Percentiles rank a stretch among this genome's conserved stretches.
Conservation (phyloP, 306 rosid genomes). For the Medicago arabica region DNA sequence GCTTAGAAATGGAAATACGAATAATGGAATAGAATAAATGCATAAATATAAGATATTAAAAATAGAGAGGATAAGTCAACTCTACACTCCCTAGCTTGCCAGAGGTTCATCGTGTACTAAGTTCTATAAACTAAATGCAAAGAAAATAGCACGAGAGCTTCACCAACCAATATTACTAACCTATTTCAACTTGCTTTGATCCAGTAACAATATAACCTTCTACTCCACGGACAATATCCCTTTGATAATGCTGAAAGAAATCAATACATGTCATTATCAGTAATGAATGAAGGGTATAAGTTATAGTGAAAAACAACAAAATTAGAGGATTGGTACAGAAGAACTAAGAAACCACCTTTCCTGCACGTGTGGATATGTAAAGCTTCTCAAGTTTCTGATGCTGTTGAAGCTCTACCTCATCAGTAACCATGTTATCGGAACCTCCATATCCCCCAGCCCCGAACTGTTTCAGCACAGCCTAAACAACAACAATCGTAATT, state of each 20-base stretch:
- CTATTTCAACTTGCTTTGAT: slow-evolving; percentile 96
- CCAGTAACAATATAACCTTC: slow-evolving; percentile 97
- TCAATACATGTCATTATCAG: slow-evolving; percentile 29
- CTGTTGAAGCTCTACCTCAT: slow-evolving; percentile 78
- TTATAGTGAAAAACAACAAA: slow-evolving; percentile 35
- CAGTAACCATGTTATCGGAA: slow-evolving; percentile 85
- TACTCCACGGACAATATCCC: slow-evolving; percentile 96
- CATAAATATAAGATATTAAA: slow-evolving; percentile 28
- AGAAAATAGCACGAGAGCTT: slow-evolving; percentile 7
- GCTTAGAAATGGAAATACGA: slow-evolving; percentile 12
- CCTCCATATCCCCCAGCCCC: slow-evolving; percentile 98
- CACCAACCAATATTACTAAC: slow-evolving; percentile 51
- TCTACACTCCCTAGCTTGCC: slow-evolving; percentile 22
- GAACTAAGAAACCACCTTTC: slow-evolving; percentile 85
- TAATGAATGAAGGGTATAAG: neutral
- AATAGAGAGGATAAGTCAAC: slow-evolving; percentile 5
- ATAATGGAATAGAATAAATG: slow-evolving; percentile 19
- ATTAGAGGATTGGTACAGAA: slow-evolving; percentile 29
- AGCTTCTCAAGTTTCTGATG: slow-evolving; percentile 98
- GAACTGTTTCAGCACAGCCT: slow-evolving; percentile 98
- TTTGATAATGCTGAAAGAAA: slow-evolving; percentile 85
- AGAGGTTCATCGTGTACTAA: neutral
- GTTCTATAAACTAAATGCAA: slow-evolving; percentile 22
- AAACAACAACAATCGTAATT: slow-evolving; percentile 36
- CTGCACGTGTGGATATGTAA: slow-evolving; percentile 95